Conservation (phyloP, 768 basidiomycete genomes). For the Leccinum incarnatum region DNA sequence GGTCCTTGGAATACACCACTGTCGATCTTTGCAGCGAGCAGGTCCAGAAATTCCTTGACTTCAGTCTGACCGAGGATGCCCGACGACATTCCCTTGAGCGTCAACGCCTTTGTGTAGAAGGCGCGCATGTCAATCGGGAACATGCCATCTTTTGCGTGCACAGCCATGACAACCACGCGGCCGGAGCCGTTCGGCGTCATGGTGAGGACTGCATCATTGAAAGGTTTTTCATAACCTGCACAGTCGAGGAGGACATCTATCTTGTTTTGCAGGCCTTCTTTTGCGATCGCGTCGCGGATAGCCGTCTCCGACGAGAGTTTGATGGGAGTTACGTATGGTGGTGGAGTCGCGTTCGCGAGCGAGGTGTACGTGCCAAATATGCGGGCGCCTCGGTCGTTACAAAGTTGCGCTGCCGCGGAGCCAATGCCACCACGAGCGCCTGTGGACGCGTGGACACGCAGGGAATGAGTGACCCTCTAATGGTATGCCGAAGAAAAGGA, state of each 20-base stretch:
- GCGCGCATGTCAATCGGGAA: constrained; percentile 32
- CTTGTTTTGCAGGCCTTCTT: constrained; percentile 27
- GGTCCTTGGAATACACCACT: constrained; percentile 28
- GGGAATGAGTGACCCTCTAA: background rate
- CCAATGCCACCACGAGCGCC: constrained; percentile 36
- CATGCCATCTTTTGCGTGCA: constrained; percentile 31
- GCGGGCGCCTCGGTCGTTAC: constrained; percentile 30
- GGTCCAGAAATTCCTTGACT: constrained; percentile 29
- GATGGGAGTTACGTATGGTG: constrained; percentile 32
- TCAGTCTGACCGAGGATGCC: constrained; percentile 20
- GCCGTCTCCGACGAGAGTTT: constrained; percentile 30
- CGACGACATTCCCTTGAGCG: constrained; percentile 33
- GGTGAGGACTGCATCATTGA: constrained; percentile 34
- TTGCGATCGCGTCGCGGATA: constrained; percentile 30
- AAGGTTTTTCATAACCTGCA: constrained; percentile 32
- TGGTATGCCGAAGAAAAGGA: background rate
- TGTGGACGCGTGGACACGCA: constrained; percentile 1
- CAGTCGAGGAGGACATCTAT: constrained; percentile 35
- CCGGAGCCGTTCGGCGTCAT: constrained; percentile 34
- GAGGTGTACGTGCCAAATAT: constrained; percentile 37
- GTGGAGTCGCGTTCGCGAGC: constrained; percentile 21
- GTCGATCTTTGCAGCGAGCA: constrained; percentile 31
- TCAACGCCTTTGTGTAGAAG: constrained; percentile 31
- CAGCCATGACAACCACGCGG: constrained; percentile 36
- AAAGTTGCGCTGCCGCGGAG: constrained; percentile 33